Conservation (phyloP, 176 grass and related monocot genomes). For the Urochloa ruziziensis region DNA sequence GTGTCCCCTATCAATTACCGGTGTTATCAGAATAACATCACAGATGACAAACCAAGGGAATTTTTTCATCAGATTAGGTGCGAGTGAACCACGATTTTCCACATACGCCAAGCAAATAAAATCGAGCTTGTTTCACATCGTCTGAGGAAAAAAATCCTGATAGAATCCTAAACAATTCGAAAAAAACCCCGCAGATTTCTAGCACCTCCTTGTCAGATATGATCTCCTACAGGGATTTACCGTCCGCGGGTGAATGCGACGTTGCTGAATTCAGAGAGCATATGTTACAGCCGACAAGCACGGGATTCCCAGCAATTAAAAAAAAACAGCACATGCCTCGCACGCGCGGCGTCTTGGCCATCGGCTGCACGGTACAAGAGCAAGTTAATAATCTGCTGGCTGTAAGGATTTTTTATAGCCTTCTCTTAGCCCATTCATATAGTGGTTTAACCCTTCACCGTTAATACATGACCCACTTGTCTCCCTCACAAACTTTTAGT, state of each 20-base stretch:
- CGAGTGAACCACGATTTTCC: background rate
- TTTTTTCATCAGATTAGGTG: background rate
- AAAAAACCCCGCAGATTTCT: background rate
- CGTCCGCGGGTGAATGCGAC: background rate
- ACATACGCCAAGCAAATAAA: background rate
- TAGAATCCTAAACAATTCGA: background rate
- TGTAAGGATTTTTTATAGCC: too few relatives aligned
- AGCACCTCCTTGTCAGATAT: background rate
- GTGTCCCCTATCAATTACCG: too few relatives aligned
- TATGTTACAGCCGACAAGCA: too few relatives aligned
- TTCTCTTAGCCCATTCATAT: too few relatives aligned
- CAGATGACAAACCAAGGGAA: background rate
- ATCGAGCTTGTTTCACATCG: background rate
- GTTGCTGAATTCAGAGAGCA: background rate
- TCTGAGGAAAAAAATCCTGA: background rate
- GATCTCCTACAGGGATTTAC: too few relatives aligned
- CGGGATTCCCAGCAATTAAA: background rate
- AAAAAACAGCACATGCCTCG: background rate
- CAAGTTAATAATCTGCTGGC: too few relatives aligned
- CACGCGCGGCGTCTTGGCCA: background rate
- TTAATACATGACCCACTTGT: too few relatives aligned
- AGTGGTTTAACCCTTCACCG: too few relatives aligned
- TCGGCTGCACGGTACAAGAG: slow-evolving; percentile 6
- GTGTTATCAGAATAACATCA: too few relatives aligned
- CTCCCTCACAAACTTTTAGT: too few relatives aligned